Evolutionary conservation across 1,284 basidiomycete genomes (phyloP).

Genomic region (Athelia psychrophila): DNA sequence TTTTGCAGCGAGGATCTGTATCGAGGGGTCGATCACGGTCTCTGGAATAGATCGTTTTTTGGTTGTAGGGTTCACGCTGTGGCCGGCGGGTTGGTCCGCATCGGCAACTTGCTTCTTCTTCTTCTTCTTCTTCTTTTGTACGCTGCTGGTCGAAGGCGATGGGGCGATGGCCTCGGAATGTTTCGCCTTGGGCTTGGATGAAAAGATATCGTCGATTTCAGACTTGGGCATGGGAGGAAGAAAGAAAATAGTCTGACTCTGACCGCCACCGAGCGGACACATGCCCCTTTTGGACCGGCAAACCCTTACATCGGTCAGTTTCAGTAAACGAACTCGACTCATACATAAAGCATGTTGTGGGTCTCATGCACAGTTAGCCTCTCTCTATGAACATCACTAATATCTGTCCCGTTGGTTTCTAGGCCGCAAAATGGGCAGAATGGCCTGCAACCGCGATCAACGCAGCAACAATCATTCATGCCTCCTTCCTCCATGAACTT

Average conservation of each 20-base stretch:
- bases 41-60: conserved; percentile 48
- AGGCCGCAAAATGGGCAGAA: conserved; percentile 32
- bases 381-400: conserved; percentile 2
- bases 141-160: conserved; percentile 19
- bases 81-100: conserved; percentile 10
- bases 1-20: conserved; percentile 2
- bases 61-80: conserved; percentile 12
- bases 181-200: conserved; percentile 42
- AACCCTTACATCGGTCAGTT: not conserved
- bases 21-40: conserved; percentile 27
- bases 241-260: conserved; percentile 4
- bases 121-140: conserved; percentile 43
- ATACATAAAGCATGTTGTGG: conserved; percentile 31
- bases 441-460: conserved; percentile 20
- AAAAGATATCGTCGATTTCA: conserved; percentile 81
- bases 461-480: conserved; percentile 7
- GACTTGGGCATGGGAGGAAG: conserved; percentile 41
- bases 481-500: conserved; percentile 13
- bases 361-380: conserved; percentile 9
- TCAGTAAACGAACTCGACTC: not conserved
- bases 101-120: conserved; percentile 34
- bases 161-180: conserved; percentile 19
- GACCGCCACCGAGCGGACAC: conserved; percentile 3
- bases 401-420: not conserved
- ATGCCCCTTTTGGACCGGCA: conserved; percentile 3